Base-by-base conservation (phyloP, 1,284 basidiomycete genomes). In the Flammula alnicola region DNA sequence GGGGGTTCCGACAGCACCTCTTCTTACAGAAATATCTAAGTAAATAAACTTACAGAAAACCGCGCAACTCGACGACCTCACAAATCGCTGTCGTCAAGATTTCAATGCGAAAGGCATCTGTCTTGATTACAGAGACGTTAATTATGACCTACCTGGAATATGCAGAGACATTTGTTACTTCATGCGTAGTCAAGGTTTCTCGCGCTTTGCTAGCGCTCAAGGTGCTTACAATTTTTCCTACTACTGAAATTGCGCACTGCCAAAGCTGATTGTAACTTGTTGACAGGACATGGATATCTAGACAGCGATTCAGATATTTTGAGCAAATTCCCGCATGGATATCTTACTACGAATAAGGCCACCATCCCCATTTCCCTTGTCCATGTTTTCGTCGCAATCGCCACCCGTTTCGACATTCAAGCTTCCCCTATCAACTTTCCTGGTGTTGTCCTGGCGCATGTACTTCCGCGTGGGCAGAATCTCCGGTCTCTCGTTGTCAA, bases 281-380 rank as follows among this genome's bases (percentile, higher is more conserved):
- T 6, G 10, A 38, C 45, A 60, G 51, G 32, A 26, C 42, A 19
- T 20, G 16, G 47, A 29, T 55, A 51, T 44, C 45, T 47, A 19
- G 17, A 43, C 5, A 22, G 30, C 3, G 30, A 30, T 8, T 32
- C 27, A 17, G 32, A 72, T 25, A 61, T 81, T 9, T 62, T 72
- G 43, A 79, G 82, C 54, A 77, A 79, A 41, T 84, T 85, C 50
- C 81, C 84, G 3, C 83, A 85, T 56, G 62, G 67, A 47, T 81
- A 84, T 56, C 69, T 86, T n/a, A 72, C 68, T 3, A 72, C 68
- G 6, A 66, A 72, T 57, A 79, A 70, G 48, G 64, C 63, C 8
- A 78, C 81, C 0, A 75, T 86, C 39, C 84, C 85, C 0, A 77
- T 88, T 47, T 81, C 81, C 3, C 69, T 86, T 23, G 78, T 79